Evolutionary conservation across 2,329 filamentous ascomycete genomes (phyloP).

Genomic region (Epichloe aotearoae): DNA sequence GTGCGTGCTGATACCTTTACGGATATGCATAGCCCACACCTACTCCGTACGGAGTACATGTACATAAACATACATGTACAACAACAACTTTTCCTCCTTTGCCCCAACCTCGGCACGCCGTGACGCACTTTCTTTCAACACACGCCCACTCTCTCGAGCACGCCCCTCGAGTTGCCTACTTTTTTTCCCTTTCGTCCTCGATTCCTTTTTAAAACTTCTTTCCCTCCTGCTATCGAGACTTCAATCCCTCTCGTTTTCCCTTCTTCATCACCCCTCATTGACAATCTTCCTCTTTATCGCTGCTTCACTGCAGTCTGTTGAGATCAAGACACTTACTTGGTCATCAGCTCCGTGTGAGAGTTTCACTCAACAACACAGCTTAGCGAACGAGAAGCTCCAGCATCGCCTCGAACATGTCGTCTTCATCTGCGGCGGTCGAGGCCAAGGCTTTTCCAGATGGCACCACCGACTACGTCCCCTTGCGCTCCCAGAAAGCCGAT

Average conservation of each 20-base stretch:
- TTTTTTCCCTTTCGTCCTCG: background rate
- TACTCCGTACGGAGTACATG: too few species aligned
- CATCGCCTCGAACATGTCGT: constrained; percentile 1
- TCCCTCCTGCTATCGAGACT: background rate
- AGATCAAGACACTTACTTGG: background rate
- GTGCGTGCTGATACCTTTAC: background rate
- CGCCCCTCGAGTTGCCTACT: constrained; percentile 1
- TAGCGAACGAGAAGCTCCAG: background rate
- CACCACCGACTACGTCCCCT: constrained; percentile 41
- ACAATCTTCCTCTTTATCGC: background rate
- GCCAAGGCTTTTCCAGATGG: constrained; percentile 35
- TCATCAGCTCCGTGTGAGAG: background rate
- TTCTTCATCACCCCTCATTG: background rate
- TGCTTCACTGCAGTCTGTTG: background rate
- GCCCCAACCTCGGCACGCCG: constrained; percentile 6
- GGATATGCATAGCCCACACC: background rate
- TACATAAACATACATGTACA: too few species aligned
- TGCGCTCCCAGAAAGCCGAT: constrained; percentile 33
- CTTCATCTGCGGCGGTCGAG: constrained; percentile 13
- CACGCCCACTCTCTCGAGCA: background rate
- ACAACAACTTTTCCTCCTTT: background rate
- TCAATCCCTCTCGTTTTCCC: background rate
- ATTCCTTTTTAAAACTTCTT: background rate
- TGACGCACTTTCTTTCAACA: background rate
- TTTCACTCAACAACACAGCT: background rate